A percentile compares a stretch with the other conserved stretches of the same genome.
Evolutionary conservation across 306 rosid species (phyloP).

Genomic region (Cucumis sativus): DNA sequence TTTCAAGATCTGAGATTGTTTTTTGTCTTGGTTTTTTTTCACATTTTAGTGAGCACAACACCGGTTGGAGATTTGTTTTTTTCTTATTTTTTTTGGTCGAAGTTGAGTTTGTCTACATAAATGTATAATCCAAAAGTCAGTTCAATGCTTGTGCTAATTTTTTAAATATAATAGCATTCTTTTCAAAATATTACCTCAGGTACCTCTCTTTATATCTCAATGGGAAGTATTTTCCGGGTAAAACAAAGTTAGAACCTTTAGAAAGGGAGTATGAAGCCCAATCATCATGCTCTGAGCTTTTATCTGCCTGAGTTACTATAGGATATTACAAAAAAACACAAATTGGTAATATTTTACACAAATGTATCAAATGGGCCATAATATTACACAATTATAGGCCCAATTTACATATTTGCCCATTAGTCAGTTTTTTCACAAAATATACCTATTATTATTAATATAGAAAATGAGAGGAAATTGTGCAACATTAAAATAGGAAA

Average conservation of each 20-base stretch:
- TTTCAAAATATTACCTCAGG: not conserved
- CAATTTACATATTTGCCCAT: too few relatives aligned
- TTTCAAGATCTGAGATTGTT: constrained; percentile 12
- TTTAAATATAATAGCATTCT: not conserved
- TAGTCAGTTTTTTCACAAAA: too few relatives aligned
- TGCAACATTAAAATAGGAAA: too few relatives aligned
- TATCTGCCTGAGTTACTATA: not conserved
- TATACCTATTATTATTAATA: too few relatives aligned
- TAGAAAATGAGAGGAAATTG: too few relatives aligned
- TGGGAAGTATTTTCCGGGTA: constrained; percentile 2
- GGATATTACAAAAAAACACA: too few relatives aligned
- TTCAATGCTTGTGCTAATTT: constrained; percentile 1
- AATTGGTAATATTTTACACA: too few relatives aligned
- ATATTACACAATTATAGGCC: too few relatives aligned
- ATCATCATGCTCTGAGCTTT: not conserved
- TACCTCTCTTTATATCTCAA: not conserved
- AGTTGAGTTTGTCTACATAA: not conserved
- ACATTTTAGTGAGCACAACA: constrained; percentile 1
- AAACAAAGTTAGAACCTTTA: not conserved
- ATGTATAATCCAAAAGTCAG: not conserved
- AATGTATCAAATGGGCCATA: too few relatives aligned
- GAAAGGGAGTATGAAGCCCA: not conserved
- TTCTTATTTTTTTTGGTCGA: not conserved
- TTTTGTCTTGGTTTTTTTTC: not conserved
- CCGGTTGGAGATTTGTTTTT: not conserved